phyloP scores from a whole-genome alignment of 331 rosid species.

The Stylosanthes scabra region DNA sequence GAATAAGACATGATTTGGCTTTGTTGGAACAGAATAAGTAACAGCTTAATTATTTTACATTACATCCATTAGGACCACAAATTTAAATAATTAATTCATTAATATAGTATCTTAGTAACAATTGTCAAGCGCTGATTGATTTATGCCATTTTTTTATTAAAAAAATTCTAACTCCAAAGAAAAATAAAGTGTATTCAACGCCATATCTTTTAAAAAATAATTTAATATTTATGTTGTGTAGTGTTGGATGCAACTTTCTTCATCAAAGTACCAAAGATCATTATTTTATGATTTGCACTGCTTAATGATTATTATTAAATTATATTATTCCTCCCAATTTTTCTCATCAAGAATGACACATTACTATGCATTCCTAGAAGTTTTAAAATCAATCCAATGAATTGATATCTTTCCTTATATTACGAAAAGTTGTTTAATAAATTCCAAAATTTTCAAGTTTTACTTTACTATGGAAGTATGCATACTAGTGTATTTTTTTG shows the following conservation, averaged over 20 bases:
- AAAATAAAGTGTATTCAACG: neutral
- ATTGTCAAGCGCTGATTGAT: neutral
- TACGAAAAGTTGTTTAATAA: neutral
- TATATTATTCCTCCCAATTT: neutral
- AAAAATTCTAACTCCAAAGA: neutral
- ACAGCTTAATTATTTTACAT: neutral
- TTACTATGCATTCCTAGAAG: neutral
- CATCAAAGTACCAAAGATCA: constrained; percentile 4
- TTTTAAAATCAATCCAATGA: neutral
- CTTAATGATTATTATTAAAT: neutral
- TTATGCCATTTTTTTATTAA: neutral
- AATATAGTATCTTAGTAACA: neutral
- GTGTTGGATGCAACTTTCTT: neutral
- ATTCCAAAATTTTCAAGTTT: neutral
- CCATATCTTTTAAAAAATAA: neutral
- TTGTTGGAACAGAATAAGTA: neutral
- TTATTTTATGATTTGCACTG: neutral
- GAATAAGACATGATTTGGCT: neutral
- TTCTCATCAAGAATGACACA: neutral
- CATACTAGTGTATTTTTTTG: too few relatives aligned
- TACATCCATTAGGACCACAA: neutral
- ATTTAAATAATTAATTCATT: neutral
- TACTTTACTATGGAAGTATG: neutral
- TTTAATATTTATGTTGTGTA: neutral
- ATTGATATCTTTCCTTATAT: neutral